Percentiles rank a stretch among this genome's conserved stretches.
These are phyloP conservation scores for Tilletiopsis washingtonensis DNA, from an alignment of 1,284 basidiomycete genomes.

Conservation along the genomic window DNA sequence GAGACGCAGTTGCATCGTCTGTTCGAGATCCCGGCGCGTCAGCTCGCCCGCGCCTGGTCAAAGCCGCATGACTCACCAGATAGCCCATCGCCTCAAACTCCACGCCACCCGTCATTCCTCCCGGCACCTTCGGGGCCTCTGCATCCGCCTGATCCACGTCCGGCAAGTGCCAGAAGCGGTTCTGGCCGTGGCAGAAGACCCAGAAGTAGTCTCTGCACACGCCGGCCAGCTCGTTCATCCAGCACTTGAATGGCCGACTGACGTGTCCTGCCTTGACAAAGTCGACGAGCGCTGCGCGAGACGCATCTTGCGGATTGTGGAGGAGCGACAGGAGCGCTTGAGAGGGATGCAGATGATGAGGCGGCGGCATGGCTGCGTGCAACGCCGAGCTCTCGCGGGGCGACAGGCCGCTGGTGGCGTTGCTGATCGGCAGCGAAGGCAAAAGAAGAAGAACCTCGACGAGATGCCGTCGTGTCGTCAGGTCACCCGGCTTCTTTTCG, in stretches of 20 bases:
- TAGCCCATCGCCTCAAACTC: conserved; percentile 96
- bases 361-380: neutral
- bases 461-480: conserved; percentile 79
- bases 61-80: conserved; percentile 58
- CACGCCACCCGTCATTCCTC: conserved; percentile 96
- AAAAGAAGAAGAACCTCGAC: conserved; percentile 63
- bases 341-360: neutral
- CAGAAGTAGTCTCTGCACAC: conserved; percentile 94
- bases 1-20: conserved; percentile 24
- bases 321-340: conserved; percentile 22
- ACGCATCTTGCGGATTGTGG: conserved; percentile 24
- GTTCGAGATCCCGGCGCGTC: neutral
- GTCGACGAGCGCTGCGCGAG: conserved; percentile 50
- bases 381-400: conserved; percentile 1
- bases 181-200: conserved; percentile 91
- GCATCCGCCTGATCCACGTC: conserved; percentile 75
- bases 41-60: neutral
- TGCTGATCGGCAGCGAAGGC: conserved; percentile 14
- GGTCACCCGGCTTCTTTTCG: conserved; percentile 93
- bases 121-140: conserved; percentile 84
- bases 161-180: conserved; percentile 73
- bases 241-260: conserved; percentile 80
- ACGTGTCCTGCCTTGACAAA: conserved; percentile 79
- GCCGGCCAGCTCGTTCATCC: conserved; percentile 78
- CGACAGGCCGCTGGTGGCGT: neutral